These are phyloP conservation scores for Podila verticillata DNA, from an alignment of 192 early-diverging fungal species.

Conservation along the genomic window DNA sequence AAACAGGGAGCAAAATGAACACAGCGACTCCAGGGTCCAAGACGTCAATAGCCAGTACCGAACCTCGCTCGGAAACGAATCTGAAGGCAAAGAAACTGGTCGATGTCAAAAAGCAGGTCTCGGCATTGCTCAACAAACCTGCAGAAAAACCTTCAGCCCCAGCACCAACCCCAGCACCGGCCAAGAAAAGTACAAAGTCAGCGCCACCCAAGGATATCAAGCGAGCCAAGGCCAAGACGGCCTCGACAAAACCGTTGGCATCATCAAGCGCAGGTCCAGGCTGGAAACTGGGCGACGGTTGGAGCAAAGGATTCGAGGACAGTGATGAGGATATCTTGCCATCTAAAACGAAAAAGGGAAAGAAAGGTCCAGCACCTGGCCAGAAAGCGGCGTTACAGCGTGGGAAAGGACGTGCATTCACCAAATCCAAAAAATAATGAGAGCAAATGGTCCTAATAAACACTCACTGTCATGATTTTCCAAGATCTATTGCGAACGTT, in stretches of 20 bases:
- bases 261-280: background rate
- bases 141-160: background rate
- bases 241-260: background rate
- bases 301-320: conserved; percentile 25
- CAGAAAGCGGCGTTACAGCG: no score
- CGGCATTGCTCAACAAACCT: conserved; percentile 5
- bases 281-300: conserved; percentile 20
- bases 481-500: no score
- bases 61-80: background rate
- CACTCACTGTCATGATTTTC: no score
- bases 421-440: no score
- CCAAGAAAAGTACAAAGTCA: background rate
- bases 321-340: background rate
- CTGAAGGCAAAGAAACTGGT: conserved; percentile 7
- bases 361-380: no score
- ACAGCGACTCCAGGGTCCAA: background rate
- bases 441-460: no score
- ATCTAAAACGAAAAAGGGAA: no score
- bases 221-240: conserved; percentile 1
- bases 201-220: conserved; percentile 5
- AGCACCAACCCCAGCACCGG: background rate
- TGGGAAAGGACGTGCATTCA: no score
- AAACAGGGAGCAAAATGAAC: conserved; percentile 13
- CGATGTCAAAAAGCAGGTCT: conserved; percentile 32
- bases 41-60: background rate